Conservation (phyloP, 345 rosid species). For the Ceriops zippeliana region DNA sequence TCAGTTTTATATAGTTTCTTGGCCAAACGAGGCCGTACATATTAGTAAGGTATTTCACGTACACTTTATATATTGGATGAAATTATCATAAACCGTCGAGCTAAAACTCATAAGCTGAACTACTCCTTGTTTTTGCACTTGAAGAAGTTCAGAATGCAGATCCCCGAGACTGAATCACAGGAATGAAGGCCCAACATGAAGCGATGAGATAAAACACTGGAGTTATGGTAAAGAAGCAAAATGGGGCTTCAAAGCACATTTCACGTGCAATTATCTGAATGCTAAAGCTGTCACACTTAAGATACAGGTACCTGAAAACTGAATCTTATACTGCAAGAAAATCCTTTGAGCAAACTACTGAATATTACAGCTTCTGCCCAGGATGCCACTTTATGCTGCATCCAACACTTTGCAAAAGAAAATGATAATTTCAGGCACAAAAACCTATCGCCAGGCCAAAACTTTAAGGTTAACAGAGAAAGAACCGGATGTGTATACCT, state of each 20-base stretch:
- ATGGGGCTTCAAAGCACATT: background rate
- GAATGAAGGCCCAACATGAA: slow-evolving; percentile 3
- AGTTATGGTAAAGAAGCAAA: background rate
- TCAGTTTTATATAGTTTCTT: background rate
- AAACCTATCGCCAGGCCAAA: slow-evolving; percentile 10
- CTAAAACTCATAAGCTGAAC: background rate
- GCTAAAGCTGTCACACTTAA: background rate
- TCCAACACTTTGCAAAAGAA: slow-evolving; percentile 55
- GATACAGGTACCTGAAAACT: slow-evolving; percentile 17
- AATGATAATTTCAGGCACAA: slow-evolving; percentile 14
- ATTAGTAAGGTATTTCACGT: background rate
- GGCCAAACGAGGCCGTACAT: no score
- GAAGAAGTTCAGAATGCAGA: background rate
- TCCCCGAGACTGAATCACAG: background rate
- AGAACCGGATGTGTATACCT: slow-evolving; percentile 38
- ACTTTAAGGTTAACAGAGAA: slow-evolving; percentile 2
- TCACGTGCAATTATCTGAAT: no score
- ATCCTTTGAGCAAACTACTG: background rate
- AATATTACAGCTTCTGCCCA: slow-evolving; percentile 23
- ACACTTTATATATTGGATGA: background rate
- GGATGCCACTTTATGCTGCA: slow-evolving; percentile 99
- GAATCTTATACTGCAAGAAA: background rate
- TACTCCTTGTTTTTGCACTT: background rate
- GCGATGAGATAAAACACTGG: background rate
- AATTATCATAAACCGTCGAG: background rate